These are phyloP conservation scores for Phytophthora pini DNA, from an alignment of 352 stramenopile species.

Conservation along the genomic window DNA sequence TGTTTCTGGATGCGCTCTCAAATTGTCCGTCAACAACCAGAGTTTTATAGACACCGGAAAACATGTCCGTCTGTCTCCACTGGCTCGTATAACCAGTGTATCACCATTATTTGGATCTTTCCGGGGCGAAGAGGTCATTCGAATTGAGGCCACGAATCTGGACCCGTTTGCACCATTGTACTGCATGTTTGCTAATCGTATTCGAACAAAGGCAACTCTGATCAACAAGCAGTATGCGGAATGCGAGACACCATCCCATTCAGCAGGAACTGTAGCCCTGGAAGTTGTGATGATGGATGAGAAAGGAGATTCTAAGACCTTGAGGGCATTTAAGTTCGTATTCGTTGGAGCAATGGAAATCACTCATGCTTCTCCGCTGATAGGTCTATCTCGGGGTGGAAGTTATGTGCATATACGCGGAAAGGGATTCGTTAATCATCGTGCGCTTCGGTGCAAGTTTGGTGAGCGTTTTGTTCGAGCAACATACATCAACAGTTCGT, in stretches of 20 bases:
- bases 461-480: slow-evolving; percentile 27
- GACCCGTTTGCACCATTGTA: slow-evolving; percentile 17
- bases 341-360: slow-evolving; percentile 49
- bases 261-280: slow-evolving; percentile 25
- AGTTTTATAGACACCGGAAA: slow-evolving; percentile 36
- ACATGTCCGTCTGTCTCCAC: slow-evolving; percentile 17
- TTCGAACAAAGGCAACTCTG: slow-evolving; percentile 2
- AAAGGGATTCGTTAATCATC: slow-evolving; percentile 45
- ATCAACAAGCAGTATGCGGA: slow-evolving; percentile 21
- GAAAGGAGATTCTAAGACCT: background rate
- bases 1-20: slow-evolving; percentile 29
- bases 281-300: slow-evolving; percentile 23
- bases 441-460: slow-evolving; percentile 46
- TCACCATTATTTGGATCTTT: slow-evolving; percentile 39
- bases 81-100: slow-evolving; percentile 16
- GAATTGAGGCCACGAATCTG: slow-evolving; percentile 33
- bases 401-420: slow-evolving; percentile 33
- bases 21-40: slow-evolving; percentile 58
- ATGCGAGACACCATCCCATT: slow-evolving; percentile 38
- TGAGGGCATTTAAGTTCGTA: slow-evolving; percentile 42
- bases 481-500: slow-evolving; percentile 36
- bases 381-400: slow-evolving; percentile 41
- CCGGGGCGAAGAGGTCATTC: slow-evolving; percentile 36
- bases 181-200: slow-evolving; percentile 40
- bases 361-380: slow-evolving; percentile 12